Percentiles rank a stretch among this genome's conserved stretches.
phyloP scores from a whole-genome alignment of 2,329 filamentous ascomycete species.

The Penicillium fuscoglaucum region DNA sequence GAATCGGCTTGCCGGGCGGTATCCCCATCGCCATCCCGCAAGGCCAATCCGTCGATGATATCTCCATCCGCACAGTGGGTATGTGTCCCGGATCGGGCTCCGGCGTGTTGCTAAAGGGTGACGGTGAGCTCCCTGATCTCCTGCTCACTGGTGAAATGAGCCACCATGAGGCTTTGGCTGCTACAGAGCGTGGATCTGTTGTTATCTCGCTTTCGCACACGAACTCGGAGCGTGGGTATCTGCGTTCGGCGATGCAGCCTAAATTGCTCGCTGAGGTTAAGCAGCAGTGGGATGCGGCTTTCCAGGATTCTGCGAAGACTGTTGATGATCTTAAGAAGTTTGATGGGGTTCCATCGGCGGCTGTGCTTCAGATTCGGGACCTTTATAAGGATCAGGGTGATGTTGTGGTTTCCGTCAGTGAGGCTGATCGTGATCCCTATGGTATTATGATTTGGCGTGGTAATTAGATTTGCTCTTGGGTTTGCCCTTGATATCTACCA shows the following conservation, averaged over 20 bases:
- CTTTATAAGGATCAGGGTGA: slow-evolving; percentile 52
- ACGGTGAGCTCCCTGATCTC: slow-evolving; percentile 62
- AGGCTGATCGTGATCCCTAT: slow-evolving; percentile 83
- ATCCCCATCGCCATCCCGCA: slow-evolving; percentile 66
- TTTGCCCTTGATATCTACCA: neutral
- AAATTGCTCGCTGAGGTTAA: slow-evolving; percentile 63
- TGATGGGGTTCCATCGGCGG: slow-evolving; percentile 27
- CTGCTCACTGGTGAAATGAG: slow-evolving; percentile 90
- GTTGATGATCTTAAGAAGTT: slow-evolving; percentile 25
- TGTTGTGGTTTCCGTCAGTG: slow-evolving; percentile 71
- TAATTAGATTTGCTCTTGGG: neutral
- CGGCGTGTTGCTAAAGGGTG: slow-evolving; percentile 65
- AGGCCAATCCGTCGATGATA: slow-evolving; percentile 53
- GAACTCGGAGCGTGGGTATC: slow-evolving; percentile 85
- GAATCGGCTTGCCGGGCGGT: slow-evolving; percentile 66
- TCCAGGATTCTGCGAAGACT: slow-evolving; percentile 45
- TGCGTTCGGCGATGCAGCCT: slow-evolving; percentile 68
- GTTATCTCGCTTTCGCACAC: slow-evolving; percentile 89
- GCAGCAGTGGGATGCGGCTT: slow-evolving; percentile 52
- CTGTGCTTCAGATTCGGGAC: slow-evolving; percentile 41
- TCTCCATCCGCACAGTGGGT: slow-evolving; percentile 68
- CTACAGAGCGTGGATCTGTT: slow-evolving; percentile 77
- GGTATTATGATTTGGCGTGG: slow-evolving; percentile 60
- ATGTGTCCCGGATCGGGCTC: slow-evolving; percentile 90
- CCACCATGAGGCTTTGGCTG: slow-evolving; percentile 86